Base-by-base conservation (phyloP, 2,329 filamentous ascomycete species). In the Calonectria crousiana region DNA sequence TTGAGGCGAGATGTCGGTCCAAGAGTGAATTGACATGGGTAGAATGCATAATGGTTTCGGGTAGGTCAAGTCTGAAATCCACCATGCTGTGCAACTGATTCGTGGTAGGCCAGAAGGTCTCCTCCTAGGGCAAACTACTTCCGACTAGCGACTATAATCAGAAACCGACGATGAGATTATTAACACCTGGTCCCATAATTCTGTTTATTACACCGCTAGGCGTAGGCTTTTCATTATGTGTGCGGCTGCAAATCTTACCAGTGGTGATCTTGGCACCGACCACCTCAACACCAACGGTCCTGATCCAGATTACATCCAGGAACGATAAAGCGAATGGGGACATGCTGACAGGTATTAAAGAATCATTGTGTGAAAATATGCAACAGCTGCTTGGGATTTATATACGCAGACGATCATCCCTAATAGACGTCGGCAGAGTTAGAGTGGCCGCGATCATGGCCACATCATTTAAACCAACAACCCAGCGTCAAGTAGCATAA, bases 1-100 rank as follows among this genome's bases (percentile, higher is more conserved):
- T 75, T 86, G 34, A 83, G 78, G 75, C 72, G 82, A 53, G 81
- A 84, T 28, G 81, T 81, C 11, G 77, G 78, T 14, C 74, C 75
- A 16, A 77, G 82, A 44, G 75, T 86, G 72, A 83, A 81, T 41
- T 26, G n/a, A 53, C 30, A 34, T 65, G 53, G 44, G 60, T 26
- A 26, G 30, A 56, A 36, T 49, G 47, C 51, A 78, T 76, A 13
- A 44, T 34, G 8, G 53, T 53, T 6, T 51, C 34, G 23, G 18
- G 44, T 69, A 28, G 49, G 32, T 1, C 30, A 51, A n/a, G 18
- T 38, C 30, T n/a, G 0, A 26, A 20, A 10, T n/a, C 13, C 6
- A 11, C 20, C 16, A 18, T 26, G 44, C n/a, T 26, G 58, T 26
- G 10, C 14, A 18, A 52, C 30, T 49, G 32, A 20, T 30, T 9